Conservation (phyloP, 768 basidiomycete genomes). For the Tulasnella sp. region DNA sequence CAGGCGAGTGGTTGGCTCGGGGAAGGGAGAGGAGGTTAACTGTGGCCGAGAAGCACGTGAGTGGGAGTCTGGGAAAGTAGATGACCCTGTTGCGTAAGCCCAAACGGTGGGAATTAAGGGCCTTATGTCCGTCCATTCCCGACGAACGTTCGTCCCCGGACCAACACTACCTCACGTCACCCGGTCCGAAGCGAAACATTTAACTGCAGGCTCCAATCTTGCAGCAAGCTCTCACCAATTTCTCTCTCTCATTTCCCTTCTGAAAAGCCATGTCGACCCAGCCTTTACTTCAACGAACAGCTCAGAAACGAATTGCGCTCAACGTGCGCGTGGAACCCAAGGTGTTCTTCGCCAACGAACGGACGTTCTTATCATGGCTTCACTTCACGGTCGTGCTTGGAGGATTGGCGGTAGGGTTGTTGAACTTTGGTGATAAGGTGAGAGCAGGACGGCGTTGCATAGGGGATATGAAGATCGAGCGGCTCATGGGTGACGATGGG, state of each 20-base stretch:
- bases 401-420: slow-evolving; percentile 86
- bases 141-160: not conserved
- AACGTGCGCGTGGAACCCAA: slow-evolving; percentile 93
- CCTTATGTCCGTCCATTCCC: not conserved
- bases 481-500: not conserved
- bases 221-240: not conserved
- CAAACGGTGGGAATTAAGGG: not conserved
- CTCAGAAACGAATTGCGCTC: slow-evolving; percentile 90
- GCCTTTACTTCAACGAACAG: slow-evolving; percentile 91
- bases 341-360: slow-evolving; percentile 90
- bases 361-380: slow-evolving; percentile 93
- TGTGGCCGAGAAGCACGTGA: not conserved
- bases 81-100: not conserved
- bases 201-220: not conserved
- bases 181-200: slow-evolving; percentile 2
- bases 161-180: not conserved
- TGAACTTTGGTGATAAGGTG: slow-evolving; percentile 97
- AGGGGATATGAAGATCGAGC: not conserved
- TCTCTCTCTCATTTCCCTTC: not conserved
- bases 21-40: not conserved
- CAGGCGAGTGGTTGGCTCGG: not conserved
- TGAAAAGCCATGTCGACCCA: slow-evolving; percentile 77
- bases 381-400: slow-evolving; percentile 97
- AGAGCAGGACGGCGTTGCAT: slow-evolving; percentile 23
- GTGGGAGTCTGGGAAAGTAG: not conserved